phyloP scores from a whole-genome alignment of 257 asterid species.

The Solanum dulcamara region DNA sequence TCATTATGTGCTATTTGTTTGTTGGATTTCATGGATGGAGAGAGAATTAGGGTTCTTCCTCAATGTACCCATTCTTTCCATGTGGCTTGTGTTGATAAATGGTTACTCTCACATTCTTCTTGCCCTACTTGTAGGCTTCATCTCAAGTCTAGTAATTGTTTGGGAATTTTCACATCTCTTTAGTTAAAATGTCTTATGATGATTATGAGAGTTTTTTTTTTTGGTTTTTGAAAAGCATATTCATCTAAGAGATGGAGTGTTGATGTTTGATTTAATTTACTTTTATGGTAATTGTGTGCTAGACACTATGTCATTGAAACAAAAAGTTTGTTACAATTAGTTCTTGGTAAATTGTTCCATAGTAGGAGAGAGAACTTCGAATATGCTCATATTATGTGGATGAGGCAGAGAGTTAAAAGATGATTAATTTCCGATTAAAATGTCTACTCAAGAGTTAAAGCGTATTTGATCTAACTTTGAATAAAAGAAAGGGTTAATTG shows the following conservation, averaged over 20 bases:
- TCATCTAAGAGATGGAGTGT: background rate
- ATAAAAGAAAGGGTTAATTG: background rate
- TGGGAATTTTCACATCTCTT: background rate
- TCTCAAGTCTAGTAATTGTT: constrained; percentile 2
- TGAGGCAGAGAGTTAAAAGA: background rate
- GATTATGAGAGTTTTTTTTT: background rate
- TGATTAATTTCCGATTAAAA: background rate
- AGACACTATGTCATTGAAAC: background rate
- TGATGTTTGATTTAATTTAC: background rate
- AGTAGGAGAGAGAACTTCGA: background rate
- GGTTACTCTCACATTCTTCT: constrained; percentile 20
- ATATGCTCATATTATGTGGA: background rate
- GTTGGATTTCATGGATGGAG: constrained; percentile 17
- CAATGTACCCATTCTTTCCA: constrained; percentile 23
- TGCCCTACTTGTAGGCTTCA: constrained; percentile 24
- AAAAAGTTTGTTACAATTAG: background rate
- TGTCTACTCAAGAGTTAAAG: background rate
- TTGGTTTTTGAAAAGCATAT: background rate
- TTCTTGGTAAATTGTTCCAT: background rate
- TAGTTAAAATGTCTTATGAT: background rate
- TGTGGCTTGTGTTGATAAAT: constrained; percentile 16
- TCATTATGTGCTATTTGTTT: constrained; percentile 15
- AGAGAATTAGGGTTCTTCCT: constrained; percentile 12
- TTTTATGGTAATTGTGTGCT: background rate
- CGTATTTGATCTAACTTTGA: background rate